Evolutionary conservation across 306 rosid species (phyloP).

Genomic region (Lathyrus tuberosus): DNA sequence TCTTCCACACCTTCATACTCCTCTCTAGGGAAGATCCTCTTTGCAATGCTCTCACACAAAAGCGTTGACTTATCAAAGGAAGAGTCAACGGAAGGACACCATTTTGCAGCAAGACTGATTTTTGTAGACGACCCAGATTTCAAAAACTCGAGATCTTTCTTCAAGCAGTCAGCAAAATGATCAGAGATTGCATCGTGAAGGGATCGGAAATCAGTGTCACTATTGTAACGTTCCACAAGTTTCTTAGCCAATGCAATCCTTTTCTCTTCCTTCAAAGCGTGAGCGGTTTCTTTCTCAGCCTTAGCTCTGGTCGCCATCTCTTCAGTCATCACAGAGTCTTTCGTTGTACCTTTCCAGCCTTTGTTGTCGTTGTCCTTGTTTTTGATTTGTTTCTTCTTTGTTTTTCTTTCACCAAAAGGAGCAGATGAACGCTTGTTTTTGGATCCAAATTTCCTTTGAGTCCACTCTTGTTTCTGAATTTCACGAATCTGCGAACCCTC

Average conservation of each 20-base stretch:
- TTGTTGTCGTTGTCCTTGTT: not conserved
- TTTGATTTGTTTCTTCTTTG: not conserved
- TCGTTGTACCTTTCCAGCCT: not conserved
- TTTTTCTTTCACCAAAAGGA: constrained; percentile 6
- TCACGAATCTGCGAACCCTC: constrained; percentile 50
- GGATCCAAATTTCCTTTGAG: not conserved
- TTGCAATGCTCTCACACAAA: constrained; percentile 67
- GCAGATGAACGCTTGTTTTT: not conserved
- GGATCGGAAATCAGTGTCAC: constrained; percentile 45
- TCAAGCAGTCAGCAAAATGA: constrained; percentile 57
- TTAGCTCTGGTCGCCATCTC: constrained; percentile 4
- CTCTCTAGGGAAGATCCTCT: constrained; percentile 58
- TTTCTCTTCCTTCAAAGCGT: constrained; percentile 45
- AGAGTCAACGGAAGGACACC: constrained; percentile 81
- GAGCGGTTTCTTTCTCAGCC: constrained; percentile 48
- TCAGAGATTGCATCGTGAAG: constrained; percentile 60
- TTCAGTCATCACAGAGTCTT: not conserved
- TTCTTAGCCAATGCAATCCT: constrained; percentile 61
- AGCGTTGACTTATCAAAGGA: constrained; percentile 63
- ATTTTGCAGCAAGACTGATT: constrained; percentile 71
- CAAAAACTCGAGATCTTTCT: constrained; percentile 51
- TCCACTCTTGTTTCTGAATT: constrained; percentile 44
- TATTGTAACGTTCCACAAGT: constrained; percentile 44
- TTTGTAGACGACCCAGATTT: constrained; percentile 32
- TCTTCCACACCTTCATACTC: constrained; percentile 69